These are phyloP conservation scores for Raffaelea deltoideospora DNA, from an alignment of 2,329 filamentous ascomycete species.

Conservation along the genomic window DNA sequence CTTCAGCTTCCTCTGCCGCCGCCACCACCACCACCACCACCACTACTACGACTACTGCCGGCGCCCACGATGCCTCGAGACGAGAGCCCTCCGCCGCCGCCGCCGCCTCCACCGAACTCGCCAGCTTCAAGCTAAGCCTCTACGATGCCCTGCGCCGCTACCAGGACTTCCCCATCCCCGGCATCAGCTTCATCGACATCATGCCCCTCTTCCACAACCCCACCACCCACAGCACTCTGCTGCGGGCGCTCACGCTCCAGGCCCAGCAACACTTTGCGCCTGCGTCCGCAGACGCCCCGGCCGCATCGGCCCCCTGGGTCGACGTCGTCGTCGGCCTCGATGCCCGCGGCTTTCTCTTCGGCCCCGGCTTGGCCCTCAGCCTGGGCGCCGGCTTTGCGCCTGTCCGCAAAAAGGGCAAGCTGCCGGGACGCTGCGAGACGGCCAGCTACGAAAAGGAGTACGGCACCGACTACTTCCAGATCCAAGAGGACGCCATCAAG, in stretches of 20 bases:
- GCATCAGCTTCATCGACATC: slow-evolving; percentile 96
- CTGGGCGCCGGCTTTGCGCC: slow-evolving; percentile 81
- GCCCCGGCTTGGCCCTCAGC: slow-evolving; percentile 70
- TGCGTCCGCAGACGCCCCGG: slow-evolving; percentile 12
- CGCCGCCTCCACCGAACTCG: slow-evolving; percentile 48
- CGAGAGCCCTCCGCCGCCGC: slow-evolving; percentile 46
- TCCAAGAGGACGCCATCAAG: slow-evolving; percentile 76
- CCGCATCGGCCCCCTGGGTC: slow-evolving; percentile 38
- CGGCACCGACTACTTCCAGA: slow-evolving; percentile 87
- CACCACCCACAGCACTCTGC: slow-evolving; percentile 55
- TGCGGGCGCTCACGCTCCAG: slow-evolving; percentile 76
- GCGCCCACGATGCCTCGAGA: slow-evolving; percentile 43
- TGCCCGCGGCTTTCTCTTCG: slow-evolving; percentile 89
- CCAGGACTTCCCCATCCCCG: slow-evolving; percentile 79
- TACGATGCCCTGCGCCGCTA: slow-evolving; percentile 64
- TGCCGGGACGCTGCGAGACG: slow-evolving; percentile 76
- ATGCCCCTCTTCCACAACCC: slow-evolving; percentile 84
- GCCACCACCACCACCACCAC: slow-evolving; percentile 15
- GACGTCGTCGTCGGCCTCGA: slow-evolving; percentile 92
- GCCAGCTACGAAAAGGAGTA: slow-evolving; percentile 92
- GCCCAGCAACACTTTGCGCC: slow-evolving; percentile 40
- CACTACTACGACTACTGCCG: background rate
- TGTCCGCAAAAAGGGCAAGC: slow-evolving; percentile 88
- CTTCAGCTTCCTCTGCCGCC: slow-evolving; percentile 4
- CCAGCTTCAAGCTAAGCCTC: slow-evolving; percentile 57